Evolutionary conservation across 306 rosid species (phyloP), one percentile per base, ranked within the genome.

Genomic region (Castanopsis chinensis): DNA sequence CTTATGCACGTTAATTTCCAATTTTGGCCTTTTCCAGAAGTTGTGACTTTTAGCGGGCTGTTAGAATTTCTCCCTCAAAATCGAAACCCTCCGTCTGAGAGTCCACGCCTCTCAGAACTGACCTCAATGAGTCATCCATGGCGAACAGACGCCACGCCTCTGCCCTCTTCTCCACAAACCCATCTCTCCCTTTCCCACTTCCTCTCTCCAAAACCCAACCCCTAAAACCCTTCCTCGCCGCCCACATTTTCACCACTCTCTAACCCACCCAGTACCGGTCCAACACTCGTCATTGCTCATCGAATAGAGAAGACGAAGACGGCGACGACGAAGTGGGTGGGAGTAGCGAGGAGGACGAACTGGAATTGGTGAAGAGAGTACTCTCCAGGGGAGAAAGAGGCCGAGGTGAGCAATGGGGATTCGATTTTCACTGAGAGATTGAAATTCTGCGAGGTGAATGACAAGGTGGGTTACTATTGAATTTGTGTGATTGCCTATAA

Each of bases 381-480:
- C 67, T 78, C 92, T 19, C 45, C 86, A 71, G 97, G 90, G 80
- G 99, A 93, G 88, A 90, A 71, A 79, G 93, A 85, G 75, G 93
- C 78, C 19, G 99, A 95, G 89, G 93, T 90, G 60, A 90, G 99
- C 88, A 96, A 93, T 17, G 78, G 96, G 80, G 96, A 96, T 80
- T 79, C 89, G 86, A 84, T 93, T 90, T 93, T 91, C 88, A 87
- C 97, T 0, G 98, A 96, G 63, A 90, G 93, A 67, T 81, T 91
- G 89, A 96, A 96, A 55, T 91, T 93, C 75, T 91, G 98, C 18
- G 93, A 96, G 54, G 97, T 91, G 41, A 96, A 96, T 84, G 98
- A 91, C 64, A 91, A 87, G 98, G 98, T 90, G 27, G 72, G 92
- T 60, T 41, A 51, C 59, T 68, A 70, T 83, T 80, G 65, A 43